phyloP scores from a whole-genome alignment of 345 rosid genomes.

The Pistacia integerrima region DNA sequence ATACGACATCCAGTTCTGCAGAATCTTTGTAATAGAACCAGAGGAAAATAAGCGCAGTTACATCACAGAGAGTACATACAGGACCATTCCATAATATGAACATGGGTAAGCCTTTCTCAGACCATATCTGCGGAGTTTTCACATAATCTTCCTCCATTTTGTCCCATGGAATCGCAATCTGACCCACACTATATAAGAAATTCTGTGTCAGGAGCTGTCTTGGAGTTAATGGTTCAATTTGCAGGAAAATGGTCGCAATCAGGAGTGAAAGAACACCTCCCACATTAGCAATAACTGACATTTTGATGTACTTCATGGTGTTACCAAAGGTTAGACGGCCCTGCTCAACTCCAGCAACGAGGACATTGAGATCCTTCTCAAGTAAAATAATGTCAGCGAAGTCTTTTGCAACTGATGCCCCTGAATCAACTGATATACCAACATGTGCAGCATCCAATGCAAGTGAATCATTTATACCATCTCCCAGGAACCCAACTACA shows the following conservation, averaged over 20 bases:
- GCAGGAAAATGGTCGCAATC: constrained; percentile 51
- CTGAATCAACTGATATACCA: constrained; percentile 71
- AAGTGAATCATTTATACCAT: constrained; percentile 66
- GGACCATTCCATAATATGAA: constrained; percentile 70
- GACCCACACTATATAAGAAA: constrained; percentile 59
- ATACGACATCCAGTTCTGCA: neutral
- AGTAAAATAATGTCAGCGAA: constrained; percentile 67
- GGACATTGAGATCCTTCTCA: constrained; percentile 73
- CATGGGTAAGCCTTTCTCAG: constrained; percentile 43
- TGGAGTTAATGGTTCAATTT: constrained; percentile 60
- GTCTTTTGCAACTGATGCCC: constrained; percentile 71
- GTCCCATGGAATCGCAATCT: constrained; percentile 76
- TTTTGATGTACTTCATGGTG: constrained; percentile 73
- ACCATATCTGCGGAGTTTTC: constrained; percentile 57
- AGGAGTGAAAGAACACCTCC: constrained; percentile 60
- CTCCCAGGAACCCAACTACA: constrained; percentile 67
- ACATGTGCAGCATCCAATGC: constrained; percentile 69
- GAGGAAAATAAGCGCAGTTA: constrained; percentile 45
- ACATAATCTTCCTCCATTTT: constrained; percentile 63
- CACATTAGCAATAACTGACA: constrained; percentile 66
- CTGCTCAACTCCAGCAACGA: constrained; percentile 66
- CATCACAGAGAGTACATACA: constrained; percentile 56
- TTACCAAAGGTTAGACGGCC: constrained; percentile 68
- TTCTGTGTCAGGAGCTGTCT: constrained; percentile 66
- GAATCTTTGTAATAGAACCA: constrained; percentile 35